Base-by-base conservation (phyloP, 2,329 filamentous ascomycete species). In the Fusarium tuaranense region DNA sequence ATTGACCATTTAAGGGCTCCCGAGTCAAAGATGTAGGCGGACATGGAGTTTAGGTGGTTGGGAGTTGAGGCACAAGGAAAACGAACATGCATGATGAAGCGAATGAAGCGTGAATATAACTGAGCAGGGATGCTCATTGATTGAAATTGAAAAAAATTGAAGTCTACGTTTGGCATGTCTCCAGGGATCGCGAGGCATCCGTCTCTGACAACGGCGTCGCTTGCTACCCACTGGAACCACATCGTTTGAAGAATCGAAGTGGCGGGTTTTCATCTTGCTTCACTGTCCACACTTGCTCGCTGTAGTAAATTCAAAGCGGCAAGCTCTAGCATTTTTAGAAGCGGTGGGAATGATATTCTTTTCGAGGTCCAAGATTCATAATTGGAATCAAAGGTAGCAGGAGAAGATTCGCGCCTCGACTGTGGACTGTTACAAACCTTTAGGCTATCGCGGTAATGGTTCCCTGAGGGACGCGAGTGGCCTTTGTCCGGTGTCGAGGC, bases 221-320 rank as follows among this genome's bases (percentile, higher is more conserved):
- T 72, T 73, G 82, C 80, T 75, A 78, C 71, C 77, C 78, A 36
- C 61, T 76, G 82, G 80, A 81, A 80, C 69, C 76, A 75, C 69
- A 60, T 67, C 68, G 57, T 64, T 76, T 70, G 69, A 75, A 76
- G 73, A 5, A 5, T 4, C 73, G 76, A 76, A 68, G 63, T 67
- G 75, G 70, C 75, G 70, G 78, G 76, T 84, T 84, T 88, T 84
- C 69, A 84, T 92, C 77, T 92, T 86, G 90, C 90, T 92, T 92
- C 90, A 90, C 83, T 90, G 90, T 92, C 90, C 90, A 91, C 90
- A 91, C 90, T 89, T 89, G 88, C 86, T 82, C 89, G 88, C 85
- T 87, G 85, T 90, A 83, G 84, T 78, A 81, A 80, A 78, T 80
- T 81, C 83, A 81, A 87, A 84, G 84, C 89, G 89, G 86, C 88